Base-by-base conservation (phyloP, 2,329 filamentous ascomycete genomes). In the Talaromyces sp. region DNA sequence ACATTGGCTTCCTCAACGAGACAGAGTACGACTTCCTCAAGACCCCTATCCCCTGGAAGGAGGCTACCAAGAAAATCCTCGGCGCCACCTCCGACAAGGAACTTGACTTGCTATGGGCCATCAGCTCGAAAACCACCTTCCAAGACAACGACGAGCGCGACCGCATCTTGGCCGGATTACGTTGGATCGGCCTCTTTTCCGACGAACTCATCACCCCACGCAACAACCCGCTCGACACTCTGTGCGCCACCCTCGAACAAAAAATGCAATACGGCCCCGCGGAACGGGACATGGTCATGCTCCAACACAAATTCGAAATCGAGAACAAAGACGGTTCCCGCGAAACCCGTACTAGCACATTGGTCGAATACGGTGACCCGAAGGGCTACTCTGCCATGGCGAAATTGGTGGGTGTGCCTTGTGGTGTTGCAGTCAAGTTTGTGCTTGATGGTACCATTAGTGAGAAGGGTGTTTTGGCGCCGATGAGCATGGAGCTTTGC, bases 231-330 rank as follows among this genome's bases (percentile, higher is more conserved):
- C 83, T 96, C 22, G 92, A 96, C 74, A 93, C 89, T n/a, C 84
- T 96, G 39, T 96, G 91, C 78, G 90, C 89, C 33, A 89, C 86
- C 2, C 83, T 96, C 31, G 91, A 96, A 80, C 78, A 89, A 80
- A 96, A 95, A 85, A 95, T 96, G 89, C 84, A 89, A 75, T 96
- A 87, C 74, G 88, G 84, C 69, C 80, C 88, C 66, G 87, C 83
- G 61, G 91, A 96, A 84, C 87, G 91, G 60, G 91, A 96, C 74
- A 79, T 95, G 64, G 89, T 94, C 63, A 84, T 89, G 77, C 69
- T 80, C 36, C 77, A 79, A 66, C 77, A 79, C 68, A 77, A 74
- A 78, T 95, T 96, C 31, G 58, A 59, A 28, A 62, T 62, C 35
- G 59, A 62, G 41, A 52, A 62, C 53, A 59, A 58, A 45, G 60